These are phyloP conservation scores for Alternaria triticimaculans DNA, from an alignment of 2,329 filamentous ascomycete genomes.

Conservation along the genomic window DNA sequence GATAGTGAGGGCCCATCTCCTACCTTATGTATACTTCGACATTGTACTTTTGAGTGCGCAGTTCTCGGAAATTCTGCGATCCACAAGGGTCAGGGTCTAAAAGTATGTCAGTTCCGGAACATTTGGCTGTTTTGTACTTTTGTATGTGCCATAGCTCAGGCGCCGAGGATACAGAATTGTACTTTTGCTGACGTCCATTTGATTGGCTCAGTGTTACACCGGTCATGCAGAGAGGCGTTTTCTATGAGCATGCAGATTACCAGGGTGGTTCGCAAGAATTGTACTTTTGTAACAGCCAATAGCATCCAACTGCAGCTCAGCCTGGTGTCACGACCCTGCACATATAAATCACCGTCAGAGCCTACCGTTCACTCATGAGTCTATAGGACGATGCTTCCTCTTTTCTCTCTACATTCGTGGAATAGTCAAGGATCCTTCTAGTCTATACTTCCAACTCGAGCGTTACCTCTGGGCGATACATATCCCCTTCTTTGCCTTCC, in stretches of 20 bases:
- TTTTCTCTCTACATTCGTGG: no score
- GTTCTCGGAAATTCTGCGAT: background rate
- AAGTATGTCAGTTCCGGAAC: background rate
- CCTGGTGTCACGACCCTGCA: no score
- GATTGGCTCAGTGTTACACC: background rate
- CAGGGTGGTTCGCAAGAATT: background rate
- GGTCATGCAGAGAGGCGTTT: background rate
- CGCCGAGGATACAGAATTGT: background rate
- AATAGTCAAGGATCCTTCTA: no score
- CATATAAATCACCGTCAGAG: background rate
- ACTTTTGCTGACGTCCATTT: background rate
- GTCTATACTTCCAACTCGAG: background rate
- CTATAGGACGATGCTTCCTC: background rate
- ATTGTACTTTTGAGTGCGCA: slow-evolving; percentile 5
- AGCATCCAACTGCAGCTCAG: background rate
- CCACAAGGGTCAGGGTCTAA: background rate
- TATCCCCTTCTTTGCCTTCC: background rate
- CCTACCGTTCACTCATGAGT: background rate
- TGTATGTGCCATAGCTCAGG: background rate
- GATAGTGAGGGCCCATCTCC: background rate
- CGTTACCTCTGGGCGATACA: background rate
- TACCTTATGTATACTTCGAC: background rate
- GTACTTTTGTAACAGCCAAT: background rate
- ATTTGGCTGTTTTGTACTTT: background rate
- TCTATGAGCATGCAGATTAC: background rate